Evolutionary conservation across 352 stramenopile genomes (phyloP).

Genomic region (Phytophthora idaei): DNA sequence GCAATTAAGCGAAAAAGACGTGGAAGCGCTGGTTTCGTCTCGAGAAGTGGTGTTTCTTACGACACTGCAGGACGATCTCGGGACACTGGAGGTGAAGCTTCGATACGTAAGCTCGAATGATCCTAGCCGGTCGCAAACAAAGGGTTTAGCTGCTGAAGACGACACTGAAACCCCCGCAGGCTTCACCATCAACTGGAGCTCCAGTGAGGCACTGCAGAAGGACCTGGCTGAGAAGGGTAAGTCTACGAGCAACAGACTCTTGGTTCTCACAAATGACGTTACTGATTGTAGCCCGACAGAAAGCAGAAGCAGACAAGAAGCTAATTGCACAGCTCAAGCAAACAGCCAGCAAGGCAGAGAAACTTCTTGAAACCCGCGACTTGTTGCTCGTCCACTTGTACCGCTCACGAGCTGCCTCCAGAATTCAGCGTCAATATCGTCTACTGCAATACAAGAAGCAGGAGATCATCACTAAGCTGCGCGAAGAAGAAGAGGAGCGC

Average conservation of each 20-base stretch:
- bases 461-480: constrained; percentile 21
- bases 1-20: constrained; percentile 40
- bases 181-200: constrained; percentile 66
- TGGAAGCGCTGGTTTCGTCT: constrained; percentile 42
- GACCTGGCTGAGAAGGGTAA: constrained; percentile 54
- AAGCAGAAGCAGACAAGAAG: constrained; percentile 42
- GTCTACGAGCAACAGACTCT: not conserved
- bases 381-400: constrained; percentile 30
- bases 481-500: constrained; percentile 29
- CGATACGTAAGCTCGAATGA: constrained; percentile 13
- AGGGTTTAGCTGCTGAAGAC: not conserved
- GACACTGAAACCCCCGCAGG: constrained; percentile 15
- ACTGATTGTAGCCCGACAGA: constrained; percentile 28
- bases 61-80: constrained; percentile 33
- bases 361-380: constrained; percentile 27
- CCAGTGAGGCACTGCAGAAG: constrained; percentile 52
- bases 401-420: constrained; percentile 33
- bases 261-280: constrained; percentile 3
- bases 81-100: constrained; percentile 49
- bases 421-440: constrained; percentile 45
- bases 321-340: constrained; percentile 46
- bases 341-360: constrained; percentile 19
- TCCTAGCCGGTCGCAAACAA: not conserved
- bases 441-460: constrained; percentile 11
- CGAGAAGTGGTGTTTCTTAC: constrained; percentile 58